Percentiles rank a stretch among this genome's conserved stretches.
Conservation (phyloP, 805 yeast species). For the Ogataea naganishii region DNA sequence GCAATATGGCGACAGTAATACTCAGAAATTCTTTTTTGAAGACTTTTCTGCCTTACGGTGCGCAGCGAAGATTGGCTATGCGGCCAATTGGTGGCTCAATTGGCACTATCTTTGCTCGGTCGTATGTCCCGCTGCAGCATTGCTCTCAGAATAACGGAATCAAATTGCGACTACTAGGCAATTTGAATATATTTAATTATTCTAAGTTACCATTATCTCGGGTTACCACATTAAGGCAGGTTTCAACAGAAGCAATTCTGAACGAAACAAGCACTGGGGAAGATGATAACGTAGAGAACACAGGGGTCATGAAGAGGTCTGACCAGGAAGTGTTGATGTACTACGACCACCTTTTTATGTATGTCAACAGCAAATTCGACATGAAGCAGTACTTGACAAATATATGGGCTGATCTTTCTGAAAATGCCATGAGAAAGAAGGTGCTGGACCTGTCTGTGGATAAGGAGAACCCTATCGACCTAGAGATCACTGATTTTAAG, state of each 20-base stretch:
- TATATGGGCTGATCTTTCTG: conserved; percentile 28
- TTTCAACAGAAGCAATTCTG: conserved; percentile 21
- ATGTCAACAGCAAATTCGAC: conserved; percentile 32
- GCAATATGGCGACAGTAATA: too few relatives aligned
- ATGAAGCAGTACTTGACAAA: conserved; percentile 34
- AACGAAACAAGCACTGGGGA: conserved; percentile 43
- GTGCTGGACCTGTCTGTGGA: conserved; percentile 30
- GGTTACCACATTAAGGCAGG: conserved; percentile 4
- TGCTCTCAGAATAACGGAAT: too few relatives aligned
- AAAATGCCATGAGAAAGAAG: conserved; percentile 21
- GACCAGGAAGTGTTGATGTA: conserved; percentile 43
- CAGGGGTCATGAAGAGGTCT: conserved; percentile 47
- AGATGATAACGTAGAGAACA: conserved; percentile 41
- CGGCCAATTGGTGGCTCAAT: too few relatives aligned
- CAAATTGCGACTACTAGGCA: too few relatives aligned
- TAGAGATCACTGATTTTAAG: conserved; percentile 49
- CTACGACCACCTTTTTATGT: conserved; percentile 47
- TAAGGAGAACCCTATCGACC: conserved; percentile 10
- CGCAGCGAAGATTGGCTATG: too few relatives aligned
- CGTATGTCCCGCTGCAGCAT: too few relatives aligned
- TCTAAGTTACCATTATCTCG: too few relatives aligned
- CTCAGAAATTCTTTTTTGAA: too few relatives aligned
- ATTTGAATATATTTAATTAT: too few relatives aligned
- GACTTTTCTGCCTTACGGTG: too few relatives aligned
- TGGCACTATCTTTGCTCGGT: too few relatives aligned